These are phyloP conservation scores for Chernovozyma aurita DNA, from an alignment of 1,139 yeast genomes.

Conservation along the genomic window DNA sequence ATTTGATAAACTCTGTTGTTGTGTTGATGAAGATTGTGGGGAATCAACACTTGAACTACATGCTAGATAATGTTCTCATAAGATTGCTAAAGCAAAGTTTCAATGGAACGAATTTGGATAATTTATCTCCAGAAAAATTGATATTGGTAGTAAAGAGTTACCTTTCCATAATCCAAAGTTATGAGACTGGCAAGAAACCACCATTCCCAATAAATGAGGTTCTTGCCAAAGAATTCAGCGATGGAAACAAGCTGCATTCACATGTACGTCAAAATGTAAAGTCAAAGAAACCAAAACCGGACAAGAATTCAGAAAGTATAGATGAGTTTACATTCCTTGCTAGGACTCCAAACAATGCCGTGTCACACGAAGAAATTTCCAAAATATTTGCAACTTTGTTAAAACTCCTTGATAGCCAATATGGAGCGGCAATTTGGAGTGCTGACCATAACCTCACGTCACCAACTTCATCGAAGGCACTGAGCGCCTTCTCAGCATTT, in stretches of 20 bases:
- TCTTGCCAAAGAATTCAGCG: constrained; percentile 16
- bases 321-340: constrained; percentile 37
- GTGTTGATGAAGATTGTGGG: constrained; percentile 76
- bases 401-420: constrained; percentile 54
- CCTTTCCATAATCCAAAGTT: constrained; percentile 61
- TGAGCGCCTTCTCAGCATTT: constrained; percentile 29
- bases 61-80: constrained; percentile 70
- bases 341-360: constrained; percentile 41
- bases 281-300: neutral
- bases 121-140: constrained; percentile 63
- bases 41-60: constrained; percentile 70
- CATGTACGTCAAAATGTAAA: neutral
- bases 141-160: constrained; percentile 70
- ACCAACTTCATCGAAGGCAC: constrained; percentile 3
- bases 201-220: constrained; percentile 69
- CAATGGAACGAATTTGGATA: constrained; percentile 56
- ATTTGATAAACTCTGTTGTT: constrained; percentile 60
- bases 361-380: constrained; percentile 73
- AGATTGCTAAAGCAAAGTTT: constrained; percentile 55
- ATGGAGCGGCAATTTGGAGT: constrained; percentile 43
- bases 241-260: neutral
- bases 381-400: constrained; percentile 56
- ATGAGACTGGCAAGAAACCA: constrained; percentile 55
- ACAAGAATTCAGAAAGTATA: constrained; percentile 7
- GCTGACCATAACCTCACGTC: constrained; percentile 16